A percentile compares a stretch with the other conserved stretches of the same genome.
Conservation (phyloP, 1,284 basidiomycete genomes). For the Sporisorium reilianum region DNA sequence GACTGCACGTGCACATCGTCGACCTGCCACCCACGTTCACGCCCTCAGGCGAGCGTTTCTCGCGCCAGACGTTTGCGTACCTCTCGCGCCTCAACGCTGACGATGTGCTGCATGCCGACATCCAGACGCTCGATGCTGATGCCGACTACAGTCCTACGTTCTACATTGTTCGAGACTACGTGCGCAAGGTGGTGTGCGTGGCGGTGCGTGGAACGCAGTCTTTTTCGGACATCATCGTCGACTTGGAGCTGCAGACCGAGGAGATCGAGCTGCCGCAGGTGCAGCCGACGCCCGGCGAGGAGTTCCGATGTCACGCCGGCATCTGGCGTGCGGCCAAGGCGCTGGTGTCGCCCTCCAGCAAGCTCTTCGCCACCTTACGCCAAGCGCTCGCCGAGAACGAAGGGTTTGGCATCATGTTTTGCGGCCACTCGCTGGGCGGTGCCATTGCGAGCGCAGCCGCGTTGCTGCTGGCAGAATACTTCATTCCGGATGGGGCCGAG, state of each 20-base stretch:
- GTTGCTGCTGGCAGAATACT: conserved; percentile 63
- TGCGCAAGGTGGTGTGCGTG: conserved; percentile 64
- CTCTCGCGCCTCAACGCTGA: conserved; percentile 63
- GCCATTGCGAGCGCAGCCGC: conserved; percentile 66
- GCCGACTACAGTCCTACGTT: conserved; percentile 67
- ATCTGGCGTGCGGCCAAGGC: conserved; percentile 64
- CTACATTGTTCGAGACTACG: conserved; percentile 64
- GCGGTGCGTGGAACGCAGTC: conserved; percentile 67
- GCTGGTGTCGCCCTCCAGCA: conserved; percentile 58
- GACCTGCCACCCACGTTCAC: conserved; percentile 67
- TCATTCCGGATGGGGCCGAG: conserved; percentile 42
- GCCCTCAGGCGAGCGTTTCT: conserved; percentile 64
- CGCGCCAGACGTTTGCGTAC: conserved; percentile 66
- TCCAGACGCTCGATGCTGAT: conserved; percentile 64
- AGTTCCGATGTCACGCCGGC: conserved; percentile 64
- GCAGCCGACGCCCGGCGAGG: conserved; percentile 45
- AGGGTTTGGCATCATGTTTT: conserved; percentile 65
- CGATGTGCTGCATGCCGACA: conserved; percentile 67
- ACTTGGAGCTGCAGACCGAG: conserved; percentile 64
- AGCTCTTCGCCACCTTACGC: conserved; percentile 56
- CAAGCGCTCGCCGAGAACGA: conserved; percentile 59
- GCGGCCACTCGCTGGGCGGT: conserved; percentile 66
- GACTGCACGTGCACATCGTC: conserved; percentile 53
- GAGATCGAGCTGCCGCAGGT: conserved; percentile 60
- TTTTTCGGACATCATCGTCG: conserved; percentile 68